Evolutionary conservation across 495 filamentous ascomycete genomes (phyloP).

Genomic region (Articulospora tetracladia): DNA sequence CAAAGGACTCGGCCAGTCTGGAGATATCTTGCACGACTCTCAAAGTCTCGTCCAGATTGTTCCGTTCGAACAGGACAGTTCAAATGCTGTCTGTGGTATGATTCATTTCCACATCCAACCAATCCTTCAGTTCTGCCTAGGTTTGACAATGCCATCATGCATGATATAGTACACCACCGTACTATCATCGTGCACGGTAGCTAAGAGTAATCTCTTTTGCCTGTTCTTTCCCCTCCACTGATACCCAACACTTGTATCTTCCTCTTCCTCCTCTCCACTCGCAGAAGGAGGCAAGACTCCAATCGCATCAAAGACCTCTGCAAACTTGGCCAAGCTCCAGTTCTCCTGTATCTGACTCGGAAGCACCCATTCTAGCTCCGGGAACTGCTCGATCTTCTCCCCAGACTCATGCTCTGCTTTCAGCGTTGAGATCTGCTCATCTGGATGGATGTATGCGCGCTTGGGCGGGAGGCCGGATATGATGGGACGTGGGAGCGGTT

Average conservation of each 20-base stretch:
- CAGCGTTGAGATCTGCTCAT: constrained; percentile 80
- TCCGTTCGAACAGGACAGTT: no score
- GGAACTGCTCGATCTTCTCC: constrained; percentile 37
- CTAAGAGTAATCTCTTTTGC: constrained; percentile 73
- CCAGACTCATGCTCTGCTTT: constrained; percentile 44
- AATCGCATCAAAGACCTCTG: constrained; percentile 76
- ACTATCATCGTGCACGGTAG: constrained; percentile 82
- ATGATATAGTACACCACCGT: constrained; percentile 94
- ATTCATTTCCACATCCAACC: not conserved
- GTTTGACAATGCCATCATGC: constrained; percentile 94
- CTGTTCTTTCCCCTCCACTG: constrained; percentile 40
- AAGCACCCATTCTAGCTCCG: constrained; percentile 81
- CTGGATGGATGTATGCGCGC: constrained; percentile 85
- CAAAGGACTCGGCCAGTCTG: no score
- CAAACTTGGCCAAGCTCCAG: constrained; percentile 74
- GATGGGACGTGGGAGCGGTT: constrained; percentile 53
- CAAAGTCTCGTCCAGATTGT: no score
- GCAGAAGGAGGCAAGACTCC: constrained; percentile 40
- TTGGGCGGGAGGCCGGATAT: constrained; percentile 87
- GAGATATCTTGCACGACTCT: no score
- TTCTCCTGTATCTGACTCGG: constrained; percentile 77
- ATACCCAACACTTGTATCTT: constrained; percentile 21
- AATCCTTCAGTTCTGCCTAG: constrained; percentile 75
- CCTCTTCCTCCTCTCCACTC: constrained; percentile 21
- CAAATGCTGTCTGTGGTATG: not conserved